Base-by-base conservation (phyloP, 768 basidiomycete genomes). In the Amanita jacksonii region DNA sequence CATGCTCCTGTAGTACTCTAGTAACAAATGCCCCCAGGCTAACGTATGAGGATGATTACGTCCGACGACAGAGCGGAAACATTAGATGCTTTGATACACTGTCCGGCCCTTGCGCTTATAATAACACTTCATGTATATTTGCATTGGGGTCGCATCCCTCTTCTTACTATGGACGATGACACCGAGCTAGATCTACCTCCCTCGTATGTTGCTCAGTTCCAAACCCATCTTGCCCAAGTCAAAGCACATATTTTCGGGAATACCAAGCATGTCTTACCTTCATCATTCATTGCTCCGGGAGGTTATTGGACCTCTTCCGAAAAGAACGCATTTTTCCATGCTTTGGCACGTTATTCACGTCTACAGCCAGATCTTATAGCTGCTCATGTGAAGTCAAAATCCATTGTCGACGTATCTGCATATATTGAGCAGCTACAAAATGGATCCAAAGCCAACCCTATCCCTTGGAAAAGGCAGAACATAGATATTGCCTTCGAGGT, bases 301-400 rank as follows among this genome's bases (percentile, higher is more conserved):
- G 62, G 69, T 30, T 68, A 62, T 46, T 91, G 88, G 88, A 77
- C 80, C 3, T 57, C 69, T 1, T 51, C 62, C n/a, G 89, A 92
- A 54, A 81, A 84, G 49, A 67, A 77, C 20, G 50, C 55, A 0
- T 86, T 91, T 62, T 91, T 89, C 58, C 81, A 76, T 57, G 80
- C 73, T 0, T 59, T 91, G 16, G 61, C 71, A 20, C 57, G 78
- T 1, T 64, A 84, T 59, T 90, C 87, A 15, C 72, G 83, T 19
- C 68, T 83, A 33, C 64, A 85, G 16, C 83, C 86, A 0, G 89
- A 91, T 58, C 70, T 90, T 37, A 81, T 92, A 39, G 77, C 85
- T 0, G 67, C 64, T 4, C 72, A 72, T 38, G 64, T 90, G n/a
- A 67, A 67, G 47, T 78, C 81, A 16, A 87, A 83, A 62, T 74